Evolutionary conservation across 495 filamentous ascomycete species (phyloP), one percentile per base, ranked within the genome.

Genomic region (Penicillium macrosclerotiorum): DNA sequence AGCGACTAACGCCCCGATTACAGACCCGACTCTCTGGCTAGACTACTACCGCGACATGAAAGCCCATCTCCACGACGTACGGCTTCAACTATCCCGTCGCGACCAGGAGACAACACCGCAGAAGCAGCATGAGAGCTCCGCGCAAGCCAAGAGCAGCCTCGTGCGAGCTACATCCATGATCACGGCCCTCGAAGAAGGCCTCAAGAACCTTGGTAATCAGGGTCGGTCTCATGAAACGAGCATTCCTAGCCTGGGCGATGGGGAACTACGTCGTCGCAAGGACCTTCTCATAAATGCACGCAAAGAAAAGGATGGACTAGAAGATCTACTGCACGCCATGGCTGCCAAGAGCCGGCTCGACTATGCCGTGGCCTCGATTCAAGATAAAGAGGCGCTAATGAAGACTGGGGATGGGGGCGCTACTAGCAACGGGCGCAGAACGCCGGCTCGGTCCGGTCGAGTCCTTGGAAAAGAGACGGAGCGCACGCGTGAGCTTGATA

Each of bases 391-490:
- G 19, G 73, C 68, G n/a, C 62, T 88, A 31, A 30, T 78, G 18
- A 62, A 55, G 16, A 42, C 41, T 22, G 49, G 49, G 17, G 52
- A 40, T 36, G 36, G 38, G 2, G 51, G 54, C 20, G 25, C 29
- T 9, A 16, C 47, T 5, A 46, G 42, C 11, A 40, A 32, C 7
- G 55, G 47, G 19, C 54, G 61, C 16, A 60, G 56, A 34, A 63
- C 57, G 14, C 52, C 64, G 25, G 46, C 51, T 7, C 51, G 65
- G 35, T 54, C 79, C 5, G 80, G 89, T 4, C 64, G 91, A 17
- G 87, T 96, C 3, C 73, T 97, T 5, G 94, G 94, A 0, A 84
- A 85, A 34, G 93, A 99, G 66, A 97, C 89, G 31, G 88, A 90
- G 46, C 74, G 78, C 45, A 97, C 93, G 34, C 71, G 92, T 29